Evolutionary conservation across 2,329 filamentous ascomycete species (phyloP), one percentile per base, ranked within the genome.

Genomic region (Stemphylium lycopersici): DNA sequence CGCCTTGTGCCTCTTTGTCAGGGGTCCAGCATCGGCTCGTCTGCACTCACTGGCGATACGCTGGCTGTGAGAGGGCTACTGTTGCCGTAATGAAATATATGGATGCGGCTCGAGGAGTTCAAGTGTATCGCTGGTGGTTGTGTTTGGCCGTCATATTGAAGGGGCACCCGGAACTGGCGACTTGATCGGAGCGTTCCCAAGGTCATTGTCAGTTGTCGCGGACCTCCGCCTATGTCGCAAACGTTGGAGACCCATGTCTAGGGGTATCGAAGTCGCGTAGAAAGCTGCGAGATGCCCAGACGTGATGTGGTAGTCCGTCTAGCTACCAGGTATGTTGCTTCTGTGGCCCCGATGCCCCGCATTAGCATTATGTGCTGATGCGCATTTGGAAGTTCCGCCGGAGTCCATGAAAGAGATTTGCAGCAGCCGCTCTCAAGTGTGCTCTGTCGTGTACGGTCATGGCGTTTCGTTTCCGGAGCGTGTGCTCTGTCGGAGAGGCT

Each of bases 401-500:
- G 10, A 34, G n/a, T 31, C 38, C 38, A 24, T 42, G 18, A 24
- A 18, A 11, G 24, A 38, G 39, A 24, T 31, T 31, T 12, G 16
- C 12, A 12, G 22, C 24, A 11, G 45, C 34, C 8, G 20, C 18
- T 18, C n/a, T 20, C 12, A 13, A 22, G 15, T 40, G 11, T 34
- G 33, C 39, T n/a, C 18, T 48, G 24, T 16, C 33, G n/a, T 39
- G 12, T 32, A 18, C 15, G 34, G 45, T 16, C 11, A 13, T 12
- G 13, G 3, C 0, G 24, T 6, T 10, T 31, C 26, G 38, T 10
- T 29, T n/a, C 12, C 12, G 45, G 26, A n/a, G 29, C n/a, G 4
- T 37, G 10, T 48, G 32, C 51, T 38, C 39, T 41, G 11, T 40
- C 20, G 15, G 33, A 42, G 45, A 18, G 39, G 46, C 26, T 44